Base-by-base conservation (phyloP, 495 filamentous ascomycete genomes). In the Penicillium antarcticum region DNA sequence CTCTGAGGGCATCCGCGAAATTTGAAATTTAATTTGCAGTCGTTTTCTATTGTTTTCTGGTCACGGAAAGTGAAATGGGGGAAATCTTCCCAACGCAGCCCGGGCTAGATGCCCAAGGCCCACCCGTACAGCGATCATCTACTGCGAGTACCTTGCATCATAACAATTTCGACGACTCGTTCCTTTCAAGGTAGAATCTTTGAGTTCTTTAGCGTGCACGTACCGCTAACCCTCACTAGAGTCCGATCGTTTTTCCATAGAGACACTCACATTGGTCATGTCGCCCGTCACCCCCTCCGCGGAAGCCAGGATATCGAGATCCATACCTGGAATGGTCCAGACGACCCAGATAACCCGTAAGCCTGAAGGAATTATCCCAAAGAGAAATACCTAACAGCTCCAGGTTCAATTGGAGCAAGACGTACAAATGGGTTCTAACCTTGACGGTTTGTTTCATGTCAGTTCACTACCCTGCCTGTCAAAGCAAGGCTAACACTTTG, bases 401-500 rank as follows among this genome's bases (percentile, higher is more conserved):
- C 12, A 41, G 36, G 13, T 33, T 32, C 43, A 53, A 32, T 46
- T 47, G 43, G 51, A 53, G 36, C 26, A 48, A 46, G 3, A 54
- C 51, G 5, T 68, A 70, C 45, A 73, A 71, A 57, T 73, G 69
- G 69, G 35, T 63, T 8, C 48, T 73, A 11, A 73, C 71, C 4
- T 39, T 75, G 9, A 75, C 69, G 1, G 52, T 73, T n/a, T 75
- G 71, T 42, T 70, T 73, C 51, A 68, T 75, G 69, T 72, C 42
- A 48, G 58, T 45, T 4, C 13, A 14, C 32, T 19, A 14, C 17
- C 16, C 26, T 14, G 13, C 23, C n/a, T 18, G 3, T 16, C 23
- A 23, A 26, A 31, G 39, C 13, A 35, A 47, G 16, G 45, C 38
- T 42, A 16, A 42, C 29, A 19, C 0, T 33, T 18, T 29, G 0